Evolutionary conservation across 2,329 filamentous ascomycete genomes (phyloP).

Genomic region (Diaporthe ilicicola): DNA sequence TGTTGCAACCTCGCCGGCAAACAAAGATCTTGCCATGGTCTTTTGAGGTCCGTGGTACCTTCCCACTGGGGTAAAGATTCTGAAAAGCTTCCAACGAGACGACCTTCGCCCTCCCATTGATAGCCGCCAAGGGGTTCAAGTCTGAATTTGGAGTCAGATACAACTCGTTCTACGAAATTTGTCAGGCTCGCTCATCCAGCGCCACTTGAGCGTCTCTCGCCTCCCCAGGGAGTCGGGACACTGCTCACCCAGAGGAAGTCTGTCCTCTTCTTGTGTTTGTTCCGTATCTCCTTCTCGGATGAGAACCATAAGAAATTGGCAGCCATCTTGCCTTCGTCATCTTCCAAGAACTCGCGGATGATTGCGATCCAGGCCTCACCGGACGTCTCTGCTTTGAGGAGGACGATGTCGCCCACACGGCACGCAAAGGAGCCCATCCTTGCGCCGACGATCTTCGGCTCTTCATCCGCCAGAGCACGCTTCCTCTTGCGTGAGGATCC

Average conservation of each 20-base stretch:
- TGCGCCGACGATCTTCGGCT: constrained; percentile 76
- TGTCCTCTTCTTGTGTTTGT: constrained; percentile 80
- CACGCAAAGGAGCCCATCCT: constrained; percentile 84
- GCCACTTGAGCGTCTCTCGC: too few relatives aligned
- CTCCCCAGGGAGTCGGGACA: neutral
- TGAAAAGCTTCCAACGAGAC: constrained; percentile 77
- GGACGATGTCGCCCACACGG: constrained; percentile 80
- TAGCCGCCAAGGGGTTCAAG: constrained; percentile 83
- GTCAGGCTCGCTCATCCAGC: neutral
- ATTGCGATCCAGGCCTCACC: constrained; percentile 94
- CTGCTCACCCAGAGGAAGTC: constrained; percentile 75
- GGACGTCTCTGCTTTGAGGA: constrained; percentile 86
- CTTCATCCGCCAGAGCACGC: constrained; percentile 39
- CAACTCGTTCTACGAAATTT: constrained; percentile 74
- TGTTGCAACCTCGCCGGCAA: constrained; percentile 89
- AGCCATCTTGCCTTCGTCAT: constrained; percentile 78
- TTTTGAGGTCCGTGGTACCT: constrained; percentile 74
- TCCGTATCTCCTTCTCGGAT: constrained; percentile 87
- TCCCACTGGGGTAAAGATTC: constrained; percentile 76
- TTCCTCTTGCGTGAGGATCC: constrained; percentile 46
- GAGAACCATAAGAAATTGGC: constrained; percentile 97
- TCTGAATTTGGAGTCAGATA: constrained; percentile 92
- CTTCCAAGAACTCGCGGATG: constrained; percentile 81
- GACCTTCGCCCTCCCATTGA: constrained; percentile 87
- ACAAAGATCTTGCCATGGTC: constrained; percentile 89